Evolutionary conservation across 1,139 yeast species (phyloP).

Genomic region (Geotrichum citri-aurantii): DNA sequence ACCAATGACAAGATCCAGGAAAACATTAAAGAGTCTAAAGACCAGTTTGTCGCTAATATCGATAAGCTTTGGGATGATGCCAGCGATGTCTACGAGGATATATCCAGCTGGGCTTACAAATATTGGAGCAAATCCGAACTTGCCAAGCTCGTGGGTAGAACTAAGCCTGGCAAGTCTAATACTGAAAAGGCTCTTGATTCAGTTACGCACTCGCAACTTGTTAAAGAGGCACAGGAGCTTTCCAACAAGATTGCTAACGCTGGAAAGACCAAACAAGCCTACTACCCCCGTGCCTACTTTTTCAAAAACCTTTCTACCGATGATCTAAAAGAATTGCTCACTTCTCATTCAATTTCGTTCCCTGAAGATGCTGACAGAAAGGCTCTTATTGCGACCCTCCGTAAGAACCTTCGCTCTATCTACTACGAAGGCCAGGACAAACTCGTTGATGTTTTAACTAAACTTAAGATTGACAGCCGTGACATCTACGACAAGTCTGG

Average conservation of each 20-base stretch:
- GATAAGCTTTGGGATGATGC: conserved; percentile 43
- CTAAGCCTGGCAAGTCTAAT: conserved; percentile 16
- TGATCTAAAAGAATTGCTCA: conserved; percentile 8
- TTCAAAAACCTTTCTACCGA: conserved; percentile 6
- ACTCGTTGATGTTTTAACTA: neutral
- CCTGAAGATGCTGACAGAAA: conserved; percentile 1
- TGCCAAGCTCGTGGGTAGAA: conserved; percentile 15
- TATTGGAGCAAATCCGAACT: conserved; percentile 45
- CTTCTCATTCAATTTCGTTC: conserved; percentile 3
- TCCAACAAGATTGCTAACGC: conserved; percentile 35
- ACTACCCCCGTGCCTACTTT: conserved; percentile 5
- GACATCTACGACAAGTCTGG: conserved; percentile 14
- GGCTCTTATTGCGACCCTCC: conserved; percentile 4
- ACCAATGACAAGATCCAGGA: neutral
- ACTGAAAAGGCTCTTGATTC: conserved; percentile 45
- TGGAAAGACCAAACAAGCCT: conserved; percentile 25
- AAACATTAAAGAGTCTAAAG: conserved; percentile 25
- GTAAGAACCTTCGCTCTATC: conserved; percentile 11
- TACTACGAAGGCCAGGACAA: conserved; percentile 10
- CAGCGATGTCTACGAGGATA: conserved; percentile 42
- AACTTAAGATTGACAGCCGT: conserved; percentile 8
- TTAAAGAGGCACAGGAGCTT: conserved; percentile 20
- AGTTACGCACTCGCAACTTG: conserved; percentile 38
- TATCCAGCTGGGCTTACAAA: conserved; percentile 36
- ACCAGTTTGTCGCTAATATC: conserved; percentile 45